Evolutionary conservation across 306 rosid genomes (phyloP).

Genomic region (Lupinus albus): DNA sequence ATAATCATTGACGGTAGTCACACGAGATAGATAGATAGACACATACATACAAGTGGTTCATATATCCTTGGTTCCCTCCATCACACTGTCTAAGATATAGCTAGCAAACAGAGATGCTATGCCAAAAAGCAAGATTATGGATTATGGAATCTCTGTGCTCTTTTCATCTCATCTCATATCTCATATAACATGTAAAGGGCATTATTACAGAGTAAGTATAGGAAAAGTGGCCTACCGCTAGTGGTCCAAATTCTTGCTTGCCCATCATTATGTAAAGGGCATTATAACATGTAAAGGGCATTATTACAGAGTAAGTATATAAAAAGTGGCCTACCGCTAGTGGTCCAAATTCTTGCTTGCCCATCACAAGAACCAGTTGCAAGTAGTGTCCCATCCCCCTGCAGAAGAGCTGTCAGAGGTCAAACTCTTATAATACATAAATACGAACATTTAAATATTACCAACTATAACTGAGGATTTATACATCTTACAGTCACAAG

Average conservation of each 20-base stretch:
- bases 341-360: conserved; percentile 80
- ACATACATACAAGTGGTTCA: not conserved
- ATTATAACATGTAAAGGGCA: too few relatives aligned
- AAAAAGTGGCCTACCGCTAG: conserved; percentile 51
- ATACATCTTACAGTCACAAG: not conserved
- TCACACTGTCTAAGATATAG: not conserved
- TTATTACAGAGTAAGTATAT: not conserved
- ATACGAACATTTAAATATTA: not conserved
- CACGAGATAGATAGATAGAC: not conserved
- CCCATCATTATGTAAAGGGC: too few relatives aligned
- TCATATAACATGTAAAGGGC: not conserved
- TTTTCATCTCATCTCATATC: not conserved
- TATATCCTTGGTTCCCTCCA: not conserved
- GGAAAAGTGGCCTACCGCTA: conserved; percentile 48
- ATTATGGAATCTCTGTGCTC: conserved; percentile 19
- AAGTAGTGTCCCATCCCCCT: conserved; percentile 78
- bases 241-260: conserved; percentile 83
- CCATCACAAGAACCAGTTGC: conserved; percentile 86
- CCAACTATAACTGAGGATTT: not conserved
- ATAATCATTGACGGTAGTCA: conserved; percentile 9
- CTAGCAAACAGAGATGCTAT: not conserved
- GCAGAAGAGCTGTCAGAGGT: not conserved
- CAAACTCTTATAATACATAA: not conserved
- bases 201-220: not conserved
- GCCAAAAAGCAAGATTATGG: not conserved